Conservation (phyloP, 768 basidiomycete species). For the Serendipita sp. region DNA sequence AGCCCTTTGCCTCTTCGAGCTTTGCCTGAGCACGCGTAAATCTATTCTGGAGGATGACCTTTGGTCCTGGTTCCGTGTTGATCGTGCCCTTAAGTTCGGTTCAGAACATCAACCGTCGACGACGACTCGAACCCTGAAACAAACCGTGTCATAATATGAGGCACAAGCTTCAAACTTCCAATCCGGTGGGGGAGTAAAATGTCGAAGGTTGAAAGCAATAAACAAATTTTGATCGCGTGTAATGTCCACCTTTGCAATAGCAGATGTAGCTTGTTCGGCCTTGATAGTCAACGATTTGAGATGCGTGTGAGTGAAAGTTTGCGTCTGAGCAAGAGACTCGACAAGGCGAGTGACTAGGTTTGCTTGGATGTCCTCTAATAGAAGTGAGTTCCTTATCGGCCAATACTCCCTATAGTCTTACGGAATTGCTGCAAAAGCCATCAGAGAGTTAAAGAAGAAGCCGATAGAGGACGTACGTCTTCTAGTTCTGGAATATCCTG, state of each 20-base stretch:
- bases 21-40: conserved; percentile 42
- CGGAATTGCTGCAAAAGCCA: conserved; percentile 43
- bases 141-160: conserved; percentile 58
- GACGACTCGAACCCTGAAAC: conserved; percentile 14
- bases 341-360: conserved; percentile 41
- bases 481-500: conserved; percentile 52
- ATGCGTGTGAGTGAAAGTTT: conserved; percentile 41
- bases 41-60: conserved; percentile 69
- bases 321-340: conserved; percentile 39
- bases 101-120: not conserved
- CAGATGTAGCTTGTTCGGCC: conserved; percentile 28
- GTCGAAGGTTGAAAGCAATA: conserved; percentile 51
- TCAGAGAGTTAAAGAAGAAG: conserved; percentile 7
- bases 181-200: conserved; percentile 46
- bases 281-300: conserved; percentile 41
- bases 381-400: too few relatives aligned
- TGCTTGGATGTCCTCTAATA: conserved; percentile 51
- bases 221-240: conserved; percentile 52
- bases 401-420: conserved; percentile 21
- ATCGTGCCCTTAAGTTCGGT: conserved; percentile 31
- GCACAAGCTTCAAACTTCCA: conserved; percentile 63
- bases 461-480: conserved; percentile 36
- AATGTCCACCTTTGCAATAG: conserved; percentile 37
- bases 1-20: conserved; percentile 41
- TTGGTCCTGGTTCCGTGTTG: conserved; percentile 51